phyloP scores from a whole-genome alignment of 257 asterid species.

The Solanum ossicruentum region DNA sequence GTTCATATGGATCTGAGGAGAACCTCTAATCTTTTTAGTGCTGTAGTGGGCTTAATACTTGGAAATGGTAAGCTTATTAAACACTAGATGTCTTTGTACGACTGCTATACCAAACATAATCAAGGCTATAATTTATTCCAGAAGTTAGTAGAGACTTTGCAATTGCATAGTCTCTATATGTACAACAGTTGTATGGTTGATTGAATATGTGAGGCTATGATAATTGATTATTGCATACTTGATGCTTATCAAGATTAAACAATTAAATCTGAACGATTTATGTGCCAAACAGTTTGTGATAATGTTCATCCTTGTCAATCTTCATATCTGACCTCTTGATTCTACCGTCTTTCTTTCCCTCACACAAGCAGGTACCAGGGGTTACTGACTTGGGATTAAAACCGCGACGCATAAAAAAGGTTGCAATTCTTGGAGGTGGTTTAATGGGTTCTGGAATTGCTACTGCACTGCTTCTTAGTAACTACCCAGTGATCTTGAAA shows the following conservation, averaged over 20 bases:
- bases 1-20: not conserved
- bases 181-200: not conserved
- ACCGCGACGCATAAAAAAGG: conserved; percentile 75
- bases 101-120: not conserved
- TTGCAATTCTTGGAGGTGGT: conserved; percentile 97
- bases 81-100: not conserved
- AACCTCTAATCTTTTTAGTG: not conserved
- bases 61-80: not conserved
- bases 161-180: not conserved
- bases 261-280: not conserved
- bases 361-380: conserved; percentile 73
- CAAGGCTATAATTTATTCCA: not conserved
- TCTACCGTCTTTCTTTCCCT: not conserved
- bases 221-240: not conserved
- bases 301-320: not conserved
- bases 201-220: not conserved
- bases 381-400: conserved; percentile 66
- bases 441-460: conserved; percentile 99
- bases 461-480: conserved; percentile 75
- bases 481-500: conserved; percentile 68
- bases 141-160: not conserved
- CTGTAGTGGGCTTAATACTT: not conserved
- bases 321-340: not conserved
- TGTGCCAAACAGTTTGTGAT: not conserved
- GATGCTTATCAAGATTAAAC: not conserved